Evolutionary conservation across 805 yeast genomes (phyloP).

Genomic region (Cyberlindnera saturnus): DNA sequence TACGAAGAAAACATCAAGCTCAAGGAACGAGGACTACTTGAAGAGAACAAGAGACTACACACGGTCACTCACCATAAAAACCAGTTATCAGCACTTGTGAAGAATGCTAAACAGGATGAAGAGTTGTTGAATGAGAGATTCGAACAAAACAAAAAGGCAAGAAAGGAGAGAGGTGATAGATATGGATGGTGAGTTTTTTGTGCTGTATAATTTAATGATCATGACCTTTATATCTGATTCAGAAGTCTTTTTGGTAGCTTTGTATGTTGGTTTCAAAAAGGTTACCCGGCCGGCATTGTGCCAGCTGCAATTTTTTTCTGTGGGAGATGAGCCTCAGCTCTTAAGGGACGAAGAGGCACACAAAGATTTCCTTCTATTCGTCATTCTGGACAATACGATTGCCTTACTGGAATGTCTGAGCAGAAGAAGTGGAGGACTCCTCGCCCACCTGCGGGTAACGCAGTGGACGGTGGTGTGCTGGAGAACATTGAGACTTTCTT

Average conservation of each 20-base stretch:
- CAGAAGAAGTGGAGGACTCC: conserved; percentile 12
- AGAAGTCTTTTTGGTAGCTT: too few relatives aligned
- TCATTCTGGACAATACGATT: neutral
- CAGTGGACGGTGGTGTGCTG: conserved; percentile 13
- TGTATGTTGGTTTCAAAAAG: too few relatives aligned
- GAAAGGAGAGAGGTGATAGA: conserved; percentile 18
- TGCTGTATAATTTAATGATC: neutral
- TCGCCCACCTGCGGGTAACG: conserved; percentile 2
- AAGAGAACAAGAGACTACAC: conserved; percentile 19
- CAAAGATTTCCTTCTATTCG: neutral
- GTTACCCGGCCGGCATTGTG: neutral
- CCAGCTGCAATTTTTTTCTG: neutral
- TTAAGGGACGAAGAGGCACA: neutral
- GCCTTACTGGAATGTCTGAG: neutral
- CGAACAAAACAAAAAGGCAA: conserved; percentile 17
- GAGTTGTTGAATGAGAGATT: conserved; percentile 20
- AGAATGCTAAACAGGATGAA: conserved; percentile 21
- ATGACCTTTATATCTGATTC: too few relatives aligned
- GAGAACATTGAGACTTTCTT: conserved; percentile 15
- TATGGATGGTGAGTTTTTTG: conserved; percentile 18
- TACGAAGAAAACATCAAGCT: conserved; percentile 19
- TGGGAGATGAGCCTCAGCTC: neutral
- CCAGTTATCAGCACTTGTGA: conserved; percentile 22
- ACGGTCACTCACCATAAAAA: conserved; percentile 19
- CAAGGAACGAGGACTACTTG: conserved; percentile 17